Conservation (phyloP, 2,329 filamentous ascomycete genomes). For the Pseudogymnoascus sp. region DNA sequence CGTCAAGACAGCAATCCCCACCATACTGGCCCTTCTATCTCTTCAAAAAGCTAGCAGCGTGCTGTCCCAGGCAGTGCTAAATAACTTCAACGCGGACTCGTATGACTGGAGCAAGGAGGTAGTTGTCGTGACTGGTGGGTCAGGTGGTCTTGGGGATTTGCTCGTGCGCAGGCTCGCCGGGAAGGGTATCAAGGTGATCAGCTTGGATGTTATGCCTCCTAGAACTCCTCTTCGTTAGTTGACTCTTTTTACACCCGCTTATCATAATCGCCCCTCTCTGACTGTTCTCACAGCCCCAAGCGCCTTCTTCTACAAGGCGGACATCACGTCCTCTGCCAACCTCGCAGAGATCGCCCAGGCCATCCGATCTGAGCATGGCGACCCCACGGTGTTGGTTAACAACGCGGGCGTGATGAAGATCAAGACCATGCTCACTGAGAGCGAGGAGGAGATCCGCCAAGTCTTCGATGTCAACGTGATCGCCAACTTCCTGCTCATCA, state of each 20-base stretch:
- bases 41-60: constrained; percentile 39
- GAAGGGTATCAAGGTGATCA: constrained; percentile 57
- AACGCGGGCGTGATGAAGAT: constrained; percentile 57
- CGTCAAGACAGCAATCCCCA: background rate
- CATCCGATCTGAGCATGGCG: constrained; percentile 50
- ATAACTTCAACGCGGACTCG: constrained; percentile 43
- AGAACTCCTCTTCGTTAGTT: constrained; percentile 15
- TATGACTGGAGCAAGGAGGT: constrained; percentile 63
- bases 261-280: background rate
- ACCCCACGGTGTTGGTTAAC: constrained; percentile 65
- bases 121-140: constrained; percentile 68
- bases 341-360: constrained; percentile 44
- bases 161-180: constrained; percentile 58
- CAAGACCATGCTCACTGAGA: constrained; percentile 50
- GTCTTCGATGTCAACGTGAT: constrained; percentile 66
- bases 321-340: constrained; percentile 52
- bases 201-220: constrained; percentile 56
- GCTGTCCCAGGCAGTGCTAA: constrained; percentile 42
- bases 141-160: constrained; percentile 61
- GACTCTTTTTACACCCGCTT: background rate
- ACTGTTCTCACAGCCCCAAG: constrained; percentile 34
- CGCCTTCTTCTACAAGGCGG: constrained; percentile 59
- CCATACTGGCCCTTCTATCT: background rate
- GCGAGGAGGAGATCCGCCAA: constrained; percentile 50
- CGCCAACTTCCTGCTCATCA: constrained; percentile 56